A percentile compares a stretch with the other conserved stretches of the same genome.
Conservation (phyloP, 371 early-diverging fungal species). For the Zychaea mexicana region DNA sequence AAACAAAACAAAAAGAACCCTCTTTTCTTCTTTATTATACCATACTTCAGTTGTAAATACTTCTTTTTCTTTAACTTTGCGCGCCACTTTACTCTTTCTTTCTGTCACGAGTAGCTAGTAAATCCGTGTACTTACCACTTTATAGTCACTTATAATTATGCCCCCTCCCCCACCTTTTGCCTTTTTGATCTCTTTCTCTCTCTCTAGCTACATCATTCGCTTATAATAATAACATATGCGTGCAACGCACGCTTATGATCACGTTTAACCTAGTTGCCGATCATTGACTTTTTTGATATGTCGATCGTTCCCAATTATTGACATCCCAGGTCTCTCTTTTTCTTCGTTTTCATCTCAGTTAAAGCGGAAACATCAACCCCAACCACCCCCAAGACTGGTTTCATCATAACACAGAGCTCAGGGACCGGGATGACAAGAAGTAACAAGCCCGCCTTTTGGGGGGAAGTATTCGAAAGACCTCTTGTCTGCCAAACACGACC, state of each 20-base stretch:
- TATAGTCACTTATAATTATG: background rate
- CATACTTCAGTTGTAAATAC: constrained; percentile 4
- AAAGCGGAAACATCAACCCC: too few relatives aligned
- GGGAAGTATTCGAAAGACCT: too few relatives aligned
- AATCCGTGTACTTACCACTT: background rate
- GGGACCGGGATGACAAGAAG: background rate
- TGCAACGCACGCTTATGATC: constrained; percentile 8
- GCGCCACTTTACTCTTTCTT: background rate
- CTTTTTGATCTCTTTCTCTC: background rate
- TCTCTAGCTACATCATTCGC: background rate
- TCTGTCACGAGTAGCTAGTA: background rate
- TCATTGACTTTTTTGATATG: constrained; percentile 6
- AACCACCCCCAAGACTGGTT: too few relatives aligned
- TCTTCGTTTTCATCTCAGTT: background rate
- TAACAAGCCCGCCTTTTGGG: background rate
- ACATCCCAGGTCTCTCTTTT: background rate
- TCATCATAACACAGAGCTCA: too few relatives aligned
- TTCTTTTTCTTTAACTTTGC: too few relatives aligned
- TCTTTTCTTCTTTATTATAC: background rate
- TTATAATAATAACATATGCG: background rate
- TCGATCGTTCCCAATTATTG: constrained; percentile 6
- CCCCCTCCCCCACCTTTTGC: too few relatives aligned
- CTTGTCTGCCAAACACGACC: background rate
- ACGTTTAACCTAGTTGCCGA: constrained; percentile 3
- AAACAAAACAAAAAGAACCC: background rate